phyloP scores from a whole-genome alignment of 371 early-diverging fungal species.

The Thermomucor indicae-seudaticae region DNA sequence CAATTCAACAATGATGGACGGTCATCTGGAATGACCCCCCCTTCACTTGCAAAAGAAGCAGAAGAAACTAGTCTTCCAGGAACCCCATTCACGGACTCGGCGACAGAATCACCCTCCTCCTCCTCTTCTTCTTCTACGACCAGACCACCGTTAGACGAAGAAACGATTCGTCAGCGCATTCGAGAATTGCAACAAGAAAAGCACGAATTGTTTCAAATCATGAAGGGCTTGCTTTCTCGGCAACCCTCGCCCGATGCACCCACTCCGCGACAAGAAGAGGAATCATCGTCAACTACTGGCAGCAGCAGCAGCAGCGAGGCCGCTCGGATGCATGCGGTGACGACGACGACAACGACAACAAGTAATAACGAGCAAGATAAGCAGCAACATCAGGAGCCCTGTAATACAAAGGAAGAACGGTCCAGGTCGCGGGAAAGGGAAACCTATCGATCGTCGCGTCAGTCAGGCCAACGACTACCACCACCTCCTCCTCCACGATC shows the following conservation, averaged over 20 bases:
- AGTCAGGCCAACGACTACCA: conserved; percentile 2
- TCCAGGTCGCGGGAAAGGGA: background rate
- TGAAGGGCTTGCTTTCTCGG: conserved; percentile 28
- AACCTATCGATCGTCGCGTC: conserved; percentile 8
- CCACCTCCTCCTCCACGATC: background rate
- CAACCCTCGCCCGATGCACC: conserved; percentile 1
- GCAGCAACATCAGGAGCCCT: conserved; percentile 1
- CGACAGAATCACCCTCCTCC: too few relatives aligned
- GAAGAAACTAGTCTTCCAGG: background rate
- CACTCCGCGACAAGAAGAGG: background rate
- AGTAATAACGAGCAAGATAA: conserved; percentile 3
- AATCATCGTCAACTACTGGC: background rate
- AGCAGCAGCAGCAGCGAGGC: background rate
- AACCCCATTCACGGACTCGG: background rate
- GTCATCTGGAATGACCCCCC: too few relatives aligned
- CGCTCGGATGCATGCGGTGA: background rate
- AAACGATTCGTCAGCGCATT: conserved; percentile 29
- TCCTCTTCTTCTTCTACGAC: too few relatives aligned
- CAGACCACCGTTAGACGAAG: conserved; percentile 10
- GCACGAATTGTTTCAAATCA: conserved; percentile 34
- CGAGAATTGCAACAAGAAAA: conserved; percentile 29
- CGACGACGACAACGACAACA: conserved; percentile 2
- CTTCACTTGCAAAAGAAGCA: background rate
- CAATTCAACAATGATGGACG: too few relatives aligned
- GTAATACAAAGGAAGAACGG: conserved; percentile 7